A percentile compares a stretch with the other conserved stretches of the same genome.
phyloP scores from a whole-genome alignment of 2,329 filamentous ascomycete species.

The Blastomyces parvus region DNA sequence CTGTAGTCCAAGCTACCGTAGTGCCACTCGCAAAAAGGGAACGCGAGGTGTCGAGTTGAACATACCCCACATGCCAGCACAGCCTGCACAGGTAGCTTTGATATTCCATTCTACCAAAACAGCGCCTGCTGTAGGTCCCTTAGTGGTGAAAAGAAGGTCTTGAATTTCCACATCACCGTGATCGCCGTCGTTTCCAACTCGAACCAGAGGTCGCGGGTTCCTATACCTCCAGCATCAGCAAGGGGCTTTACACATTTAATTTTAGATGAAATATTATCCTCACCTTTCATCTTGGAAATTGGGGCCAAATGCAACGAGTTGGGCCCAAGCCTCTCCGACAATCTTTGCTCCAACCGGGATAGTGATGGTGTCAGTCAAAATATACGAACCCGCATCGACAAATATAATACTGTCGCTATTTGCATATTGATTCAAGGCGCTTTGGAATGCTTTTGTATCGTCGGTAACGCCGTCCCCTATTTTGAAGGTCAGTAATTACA shows the following conservation, averaged over 20 bases:
- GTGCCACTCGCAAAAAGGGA: background rate
- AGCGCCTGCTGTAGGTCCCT: conserved; percentile 3
- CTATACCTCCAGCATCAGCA: background rate
- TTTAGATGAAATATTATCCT: background rate
- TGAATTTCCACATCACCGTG: conserved; percentile 6
- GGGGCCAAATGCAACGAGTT: conserved; percentile 4
- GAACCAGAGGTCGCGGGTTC: background rate
- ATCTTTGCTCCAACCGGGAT: conserved; percentile 4
- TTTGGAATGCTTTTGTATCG: conserved; percentile 8
- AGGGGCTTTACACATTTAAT: background rate
- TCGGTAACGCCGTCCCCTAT: conserved; percentile 9
- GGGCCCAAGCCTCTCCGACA: conserved; percentile 7
- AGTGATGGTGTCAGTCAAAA: conserved; percentile 7
- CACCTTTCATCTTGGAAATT: conserved; percentile 8
- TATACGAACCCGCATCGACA: conserved; percentile 7
- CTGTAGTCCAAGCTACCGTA: background rate
- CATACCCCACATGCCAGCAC: conserved; percentile 9
- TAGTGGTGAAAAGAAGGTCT: conserved; percentile 7
- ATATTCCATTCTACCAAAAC: conserved; percentile 8
- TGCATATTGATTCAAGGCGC: background rate
- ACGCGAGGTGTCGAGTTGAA: background rate
- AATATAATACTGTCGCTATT: conserved; percentile 1
- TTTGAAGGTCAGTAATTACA: background rate
- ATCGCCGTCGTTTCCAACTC: conserved; percentile 1
- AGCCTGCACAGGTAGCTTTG: background rate